Conservation (phyloP, 1,139 yeast species). For the Suzukiozyma palmioleophila region DNA sequence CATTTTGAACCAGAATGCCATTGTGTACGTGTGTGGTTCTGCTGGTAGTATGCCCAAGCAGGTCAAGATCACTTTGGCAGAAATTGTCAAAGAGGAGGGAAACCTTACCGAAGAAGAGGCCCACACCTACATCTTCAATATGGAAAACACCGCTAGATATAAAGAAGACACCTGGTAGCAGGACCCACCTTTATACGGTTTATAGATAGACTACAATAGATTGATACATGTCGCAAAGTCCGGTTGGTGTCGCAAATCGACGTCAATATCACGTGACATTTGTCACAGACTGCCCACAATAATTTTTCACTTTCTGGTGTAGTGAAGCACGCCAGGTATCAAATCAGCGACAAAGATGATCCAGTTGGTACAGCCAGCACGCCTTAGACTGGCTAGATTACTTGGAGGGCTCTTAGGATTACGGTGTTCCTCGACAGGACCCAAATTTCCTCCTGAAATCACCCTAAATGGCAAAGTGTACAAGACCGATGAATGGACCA, state of each 20-base stretch:
- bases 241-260: background rate
- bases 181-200: background rate
- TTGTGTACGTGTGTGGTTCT: constrained; percentile 82
- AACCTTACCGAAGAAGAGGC: constrained; percentile 42
- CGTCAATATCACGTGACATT: background rate
- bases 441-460: constrained; percentile 14
- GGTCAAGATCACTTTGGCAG: constrained; percentile 72
- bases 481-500: constrained; percentile 75
- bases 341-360: constrained; percentile 1
- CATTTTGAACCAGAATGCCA: constrained; percentile 51
- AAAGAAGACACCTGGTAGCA: constrained; percentile 87
- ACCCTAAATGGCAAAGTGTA: constrained; percentile 50
- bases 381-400: background rate
- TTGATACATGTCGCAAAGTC: background rate
- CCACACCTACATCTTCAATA: constrained; percentile 41
- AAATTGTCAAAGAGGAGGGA: constrained; percentile 46
- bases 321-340: too few relatives aligned
- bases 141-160: constrained; percentile 70
- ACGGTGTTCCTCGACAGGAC: background rate
- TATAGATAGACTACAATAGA: background rate
- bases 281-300: background rate
- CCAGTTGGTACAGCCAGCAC: background rate
- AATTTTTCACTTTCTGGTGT: background rate
- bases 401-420: background rate
- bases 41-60: constrained; percentile 95